Percentiles rank a stretch among this genome's conserved stretches.
phyloP scores from a whole-genome alignment of 345 rosid genomes.

The Aurinia saxatilis region DNA sequence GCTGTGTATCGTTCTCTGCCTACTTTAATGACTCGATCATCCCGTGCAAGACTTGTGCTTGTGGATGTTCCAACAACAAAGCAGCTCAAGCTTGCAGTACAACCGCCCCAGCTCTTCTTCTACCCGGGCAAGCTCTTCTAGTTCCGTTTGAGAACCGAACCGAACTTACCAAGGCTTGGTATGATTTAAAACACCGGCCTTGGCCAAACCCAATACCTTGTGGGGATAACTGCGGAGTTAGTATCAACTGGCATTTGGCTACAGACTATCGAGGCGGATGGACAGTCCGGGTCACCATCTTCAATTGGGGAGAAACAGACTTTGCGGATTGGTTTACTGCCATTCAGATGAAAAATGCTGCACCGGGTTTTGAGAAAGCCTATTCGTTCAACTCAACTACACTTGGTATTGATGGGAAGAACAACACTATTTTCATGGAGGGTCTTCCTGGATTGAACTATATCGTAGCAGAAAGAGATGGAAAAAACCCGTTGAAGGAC shows the following conservation, averaged over 20 bases:
- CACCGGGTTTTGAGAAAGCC: conserved; percentile 66
- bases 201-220: conserved; percentile 88
- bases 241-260: conserved; percentile 83
- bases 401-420: conserved; percentile 32
- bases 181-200: conserved; percentile 39
- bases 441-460: conserved; percentile 68
- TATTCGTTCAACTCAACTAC: conserved; percentile 63
- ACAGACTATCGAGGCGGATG: conserved; percentile 81
- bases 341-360: conserved; percentile 54
- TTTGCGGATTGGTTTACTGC: conserved; percentile 89
- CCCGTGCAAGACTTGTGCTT: conserved; percentile 84
- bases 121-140: conserved; percentile 67
- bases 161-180: conserved; percentile 58
- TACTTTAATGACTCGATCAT: conserved; percentile 81
- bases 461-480: conserved; percentile 66
- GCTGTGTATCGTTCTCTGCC: conserved; percentile 90
- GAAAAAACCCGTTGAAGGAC: conserved; percentile 46
- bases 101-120: conserved; percentile 58
- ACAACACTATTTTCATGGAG: conserved; percentile 64
- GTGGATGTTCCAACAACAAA: conserved; percentile 61
- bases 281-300: conserved; percentile 78
- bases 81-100: conserved; percentile 58
- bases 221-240: conserved; percentile 91
- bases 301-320: conserved; percentile 79
- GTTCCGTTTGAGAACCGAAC: conserved; percentile 83